These are phyloP conservation scores for Panus rudis DNA, from an alignment of 768 basidiomycete genomes.

Conservation along the genomic window DNA sequence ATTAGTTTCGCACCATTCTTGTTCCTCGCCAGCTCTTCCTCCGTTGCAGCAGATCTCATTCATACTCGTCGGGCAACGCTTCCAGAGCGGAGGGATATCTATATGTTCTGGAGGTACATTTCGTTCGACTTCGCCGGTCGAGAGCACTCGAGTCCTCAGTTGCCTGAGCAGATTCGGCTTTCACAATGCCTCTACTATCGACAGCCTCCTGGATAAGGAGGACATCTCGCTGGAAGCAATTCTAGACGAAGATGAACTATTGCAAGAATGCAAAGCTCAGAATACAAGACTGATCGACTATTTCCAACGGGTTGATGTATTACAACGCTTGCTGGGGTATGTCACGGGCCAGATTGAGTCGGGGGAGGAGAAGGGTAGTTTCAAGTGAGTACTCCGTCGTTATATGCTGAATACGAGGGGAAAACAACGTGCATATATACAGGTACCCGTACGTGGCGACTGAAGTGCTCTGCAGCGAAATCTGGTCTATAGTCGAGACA, in stretches of 20 bases:
- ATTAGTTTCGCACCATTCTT: no score
- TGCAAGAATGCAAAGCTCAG: slow-evolving; percentile 93
- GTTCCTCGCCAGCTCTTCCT: no score
- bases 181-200: slow-evolving; percentile 83
- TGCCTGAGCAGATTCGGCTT: slow-evolving; percentile 69
- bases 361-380: slow-evolving; percentile 67
- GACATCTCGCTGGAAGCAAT: slow-evolving; percentile 86
- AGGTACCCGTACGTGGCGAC: slow-evolving; percentile 93
- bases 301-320: slow-evolving; percentile 73
- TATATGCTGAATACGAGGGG: no score
- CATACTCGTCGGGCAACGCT: no score
- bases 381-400: slow-evolving; percentile 76
- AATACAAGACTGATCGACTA: slow-evolving; percentile 87
- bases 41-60: no score
- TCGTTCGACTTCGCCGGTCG: slow-evolving; percentile 1
- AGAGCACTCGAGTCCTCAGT: neutral
- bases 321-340: slow-evolving; percentile 76
- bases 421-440: slow-evolving; percentile 4
- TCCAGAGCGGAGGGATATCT: no score
- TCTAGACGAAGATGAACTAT: slow-evolving; percentile 87
- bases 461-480: slow-evolving; percentile 91
- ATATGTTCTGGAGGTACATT: slow-evolving; percentile 45
- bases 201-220: slow-evolving; percentile 85
- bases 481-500: slow-evolving; percentile 92
- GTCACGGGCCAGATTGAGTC: slow-evolving; percentile 84